Base-by-base conservation (phyloP, 805 yeast genomes). In the Lachancea fermentati region DNA sequence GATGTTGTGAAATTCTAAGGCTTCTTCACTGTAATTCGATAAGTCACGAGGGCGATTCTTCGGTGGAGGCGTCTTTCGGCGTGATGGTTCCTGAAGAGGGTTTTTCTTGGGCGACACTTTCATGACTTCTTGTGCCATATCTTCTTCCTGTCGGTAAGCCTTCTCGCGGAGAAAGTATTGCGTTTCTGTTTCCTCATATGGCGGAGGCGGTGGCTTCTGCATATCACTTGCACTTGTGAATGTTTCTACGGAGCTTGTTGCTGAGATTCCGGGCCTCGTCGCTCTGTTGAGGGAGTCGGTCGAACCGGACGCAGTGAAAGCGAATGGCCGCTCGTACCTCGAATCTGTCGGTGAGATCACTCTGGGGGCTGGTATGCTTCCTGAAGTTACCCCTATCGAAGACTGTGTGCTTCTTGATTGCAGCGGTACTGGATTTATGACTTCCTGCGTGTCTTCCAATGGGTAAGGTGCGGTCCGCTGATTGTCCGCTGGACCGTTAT, bases 1-100 rank as follows among this genome's bases (percentile, higher is more conserved):
- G 2, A 53, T 43, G 30, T 49, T 38, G 25, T 47, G 47, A 40
- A 61, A 62, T 30, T 44, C 24, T 22, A 44, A 13, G 2, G 55
- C 60, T 12, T 47, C 39, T 19, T 44, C 42, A 13, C 54, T 43
- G 36, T 49, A 50, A 18, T 46, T 36, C n/a, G 52, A 44, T 13
- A 52, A 32, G 24, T 47, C 50, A 19, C 46, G 38, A 11, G 11
- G n/a, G n/a, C n/a, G n/a, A n/a, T n/a, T n/a, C n/a, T n/a, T n/a
- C n/a, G n/a, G n/a, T n/a, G n/a, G n/a, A n/a, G n/a, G n/a, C n/a
- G n/a, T n/a, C n/a, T n/a, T n/a, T n/a, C n/a, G n/a, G n/a, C n/a
- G n/a, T 7, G 32, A 15, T 14, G 38, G 1, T 8, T 17, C 6
- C n/a, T 13, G 15, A 13, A 12, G 15, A 11, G 7, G 31, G 31